phyloP scores from a whole-genome alignment of 2,329 filamentous ascomycete genomes.

The Didymella pomorum region DNA sequence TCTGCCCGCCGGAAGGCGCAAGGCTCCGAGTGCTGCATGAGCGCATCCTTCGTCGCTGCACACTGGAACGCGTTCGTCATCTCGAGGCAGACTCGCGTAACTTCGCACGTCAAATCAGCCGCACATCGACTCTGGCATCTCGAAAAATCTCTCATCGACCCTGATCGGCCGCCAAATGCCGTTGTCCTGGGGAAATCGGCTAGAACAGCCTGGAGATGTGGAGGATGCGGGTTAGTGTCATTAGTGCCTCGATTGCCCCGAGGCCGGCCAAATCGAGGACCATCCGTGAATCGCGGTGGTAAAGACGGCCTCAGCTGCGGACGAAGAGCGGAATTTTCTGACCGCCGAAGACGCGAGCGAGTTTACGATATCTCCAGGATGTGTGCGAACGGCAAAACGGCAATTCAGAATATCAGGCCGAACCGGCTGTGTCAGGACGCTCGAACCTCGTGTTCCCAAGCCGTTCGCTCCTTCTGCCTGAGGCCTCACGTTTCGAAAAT shows the following conservation, averaged over 20 bases:
- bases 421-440: constrained; percentile 4
- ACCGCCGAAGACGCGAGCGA: constrained; percentile 30
- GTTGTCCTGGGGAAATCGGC: constrained; percentile 18
- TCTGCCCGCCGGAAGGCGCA: constrained; percentile 17
- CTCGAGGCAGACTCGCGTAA: constrained; percentile 1
- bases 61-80: constrained; percentile 4
- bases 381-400: constrained; percentile 6
- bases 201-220: constrained; percentile 24
- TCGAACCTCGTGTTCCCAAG: constrained; percentile 18
- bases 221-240: constrained; percentile 20
- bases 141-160: constrained; percentile 1
- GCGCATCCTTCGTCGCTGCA: constrained; percentile 5
- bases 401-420: constrained; percentile 4
- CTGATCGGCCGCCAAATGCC: constrained; percentile 6
- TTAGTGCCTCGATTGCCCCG: constrained; percentile 11
- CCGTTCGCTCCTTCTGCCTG: constrained; percentile 5
- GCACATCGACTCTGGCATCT: background rate
- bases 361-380: constrained; percentile 10
- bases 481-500: constrained; percentile 39
- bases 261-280: constrained; percentile 10
- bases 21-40: constrained; percentile 10
- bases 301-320: constrained; percentile 16
- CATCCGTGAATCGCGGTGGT: constrained; percentile 11
- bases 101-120: background rate
- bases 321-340: constrained; percentile 25